Evolutionary conservation across 768 basidiomycete genomes (phyloP).

Genomic region (Lenzites betulinus): DNA sequence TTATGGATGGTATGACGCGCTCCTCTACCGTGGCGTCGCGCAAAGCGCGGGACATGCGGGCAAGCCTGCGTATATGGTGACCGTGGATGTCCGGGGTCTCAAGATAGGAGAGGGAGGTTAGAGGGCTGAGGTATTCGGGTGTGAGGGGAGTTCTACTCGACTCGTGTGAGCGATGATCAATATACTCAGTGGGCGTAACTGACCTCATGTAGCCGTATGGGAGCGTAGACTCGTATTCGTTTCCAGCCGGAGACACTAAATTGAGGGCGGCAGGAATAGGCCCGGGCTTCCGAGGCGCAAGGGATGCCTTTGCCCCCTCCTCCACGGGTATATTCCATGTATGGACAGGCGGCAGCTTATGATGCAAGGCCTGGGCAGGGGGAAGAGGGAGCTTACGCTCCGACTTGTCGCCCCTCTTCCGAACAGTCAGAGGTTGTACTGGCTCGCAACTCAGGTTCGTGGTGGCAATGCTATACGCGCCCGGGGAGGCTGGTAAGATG

Average conservation of each 20-base stretch:
- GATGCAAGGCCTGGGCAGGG: constrained; percentile 5
- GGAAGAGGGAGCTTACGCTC: constrained; percentile 2
- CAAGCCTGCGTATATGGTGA: constrained; percentile 12
- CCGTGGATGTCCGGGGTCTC: constrained; percentile 13
- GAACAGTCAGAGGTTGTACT: not conserved
- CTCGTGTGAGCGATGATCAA: not conserved
- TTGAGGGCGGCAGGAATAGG: constrained; percentile 5
- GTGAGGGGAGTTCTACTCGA: constrained; percentile 1
- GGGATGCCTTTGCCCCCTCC: not conserved
- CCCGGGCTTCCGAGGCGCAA: constrained; percentile 4
- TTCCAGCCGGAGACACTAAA: constrained; percentile 3
- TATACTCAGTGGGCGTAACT: not conserved
- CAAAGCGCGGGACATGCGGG: constrained; percentile 16
- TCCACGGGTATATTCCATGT: not conserved
- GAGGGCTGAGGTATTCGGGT: constrained; percentile 12
- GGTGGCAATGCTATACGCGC: not conserved
- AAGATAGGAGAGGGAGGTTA: constrained; percentile 9
- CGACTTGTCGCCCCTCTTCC: constrained; percentile 1
- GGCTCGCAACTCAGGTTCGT: not conserved
- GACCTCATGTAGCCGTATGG: constrained; percentile 17
- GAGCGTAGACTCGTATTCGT: constrained; percentile 7
- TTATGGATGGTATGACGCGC: constrained; percentile 23
- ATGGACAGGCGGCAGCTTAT: constrained; percentile 4
- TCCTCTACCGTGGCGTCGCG: constrained; percentile 20
- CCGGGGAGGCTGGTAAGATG: constrained; percentile 7